Evolutionary conservation across 495 filamentous ascomycete genomes (phyloP).

Genomic region (Monascus purpureus): DNA sequence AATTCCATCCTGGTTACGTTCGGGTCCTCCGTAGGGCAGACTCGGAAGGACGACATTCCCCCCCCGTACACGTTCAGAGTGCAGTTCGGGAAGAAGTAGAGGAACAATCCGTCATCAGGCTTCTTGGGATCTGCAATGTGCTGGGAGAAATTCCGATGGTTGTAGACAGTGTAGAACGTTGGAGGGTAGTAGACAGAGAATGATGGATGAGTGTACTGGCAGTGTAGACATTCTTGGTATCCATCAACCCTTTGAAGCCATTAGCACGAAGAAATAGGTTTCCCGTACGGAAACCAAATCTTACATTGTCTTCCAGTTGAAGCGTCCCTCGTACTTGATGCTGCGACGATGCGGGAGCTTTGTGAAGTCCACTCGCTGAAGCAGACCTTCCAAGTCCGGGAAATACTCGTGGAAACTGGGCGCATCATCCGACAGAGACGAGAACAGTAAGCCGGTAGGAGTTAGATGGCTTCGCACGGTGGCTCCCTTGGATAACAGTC

Average conservation of each 20-base stretch:
- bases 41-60: slow-evolving; percentile 45
- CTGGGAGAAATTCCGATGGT: slow-evolving; percentile 43
- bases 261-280: background rate
- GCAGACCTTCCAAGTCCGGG: slow-evolving; percentile 35
- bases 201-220: slow-evolving; percentile 49
- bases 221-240: slow-evolving; percentile 50
- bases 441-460: slow-evolving; percentile 39
- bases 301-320: slow-evolving; percentile 55
- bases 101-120: slow-evolving; percentile 38
- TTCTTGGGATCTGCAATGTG: slow-evolving; percentile 44
- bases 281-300: background rate
- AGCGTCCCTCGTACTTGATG: slow-evolving; percentile 42
- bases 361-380: slow-evolving; percentile 41
- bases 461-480: slow-evolving; percentile 35
- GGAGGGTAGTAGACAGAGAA: slow-evolving; percentile 45
- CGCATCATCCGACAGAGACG: slow-evolving; percentile 35
- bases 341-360: slow-evolving; percentile 39
- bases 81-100: slow-evolving; percentile 50
- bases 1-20: slow-evolving; percentile 47
- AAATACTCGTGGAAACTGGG: slow-evolving; percentile 43
- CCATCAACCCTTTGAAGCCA: slow-evolving; percentile 36
- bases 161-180: slow-evolving; percentile 42
- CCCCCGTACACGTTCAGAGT: slow-evolving; percentile 48
- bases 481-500: slow-evolving; percentile 3
- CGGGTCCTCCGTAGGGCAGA: slow-evolving; percentile 39